Evolutionary conservation across 306 rosid species (phyloP), one percentile per base, ranked within the genome.

Genomic region (Astragalus membranaceus): DNA sequence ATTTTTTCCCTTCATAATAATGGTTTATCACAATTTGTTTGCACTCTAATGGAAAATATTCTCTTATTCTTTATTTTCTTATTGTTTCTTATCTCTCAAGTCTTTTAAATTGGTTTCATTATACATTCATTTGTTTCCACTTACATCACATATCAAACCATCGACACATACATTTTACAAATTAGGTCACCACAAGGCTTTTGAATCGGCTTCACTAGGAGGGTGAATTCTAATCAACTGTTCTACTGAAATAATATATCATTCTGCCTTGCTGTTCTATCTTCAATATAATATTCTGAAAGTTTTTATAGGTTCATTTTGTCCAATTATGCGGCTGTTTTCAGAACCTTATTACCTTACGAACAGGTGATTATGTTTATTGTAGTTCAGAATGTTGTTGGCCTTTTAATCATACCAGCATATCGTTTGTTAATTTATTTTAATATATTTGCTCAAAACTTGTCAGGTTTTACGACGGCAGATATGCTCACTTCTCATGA

Each of bases 401-500:
- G 35, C 41, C 35, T 67, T 70, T 51, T 67, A 41, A 71, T 58
- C 67, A 72, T 73, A 42, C 65, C 50, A 29, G 48, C 69, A 61
- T 56, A 43, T 62, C 43, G n/a, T 69, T 61, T 30, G 15, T 58
- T 71, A 4, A 53, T 74, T 54, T 53, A 26, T 73, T 56, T 67
- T 46, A 49, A 78, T 79, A 66, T 66, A 67, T 36, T 74, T 70
- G 47, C 64, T 50, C 44, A 60, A 73, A 79, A 69, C 54, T 62
- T 69, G 69, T 67, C 87, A 94, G 98, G 96, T 84, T 79, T 77
- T 94, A 79, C 87, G 83, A 16, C 84, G 87, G 62, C 88, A 87
- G 81, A 90, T 94, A 75, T 93, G 98, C 79, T 94, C 97, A 16
- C 84, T 90, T 81, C 76, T 94, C 61, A 94, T 90, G 97, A 94